These are phyloP conservation scores for Calonectria hongkongensis DNA, from an alignment of 2,329 filamentous ascomycete genomes.

Conservation along the genomic window DNA sequence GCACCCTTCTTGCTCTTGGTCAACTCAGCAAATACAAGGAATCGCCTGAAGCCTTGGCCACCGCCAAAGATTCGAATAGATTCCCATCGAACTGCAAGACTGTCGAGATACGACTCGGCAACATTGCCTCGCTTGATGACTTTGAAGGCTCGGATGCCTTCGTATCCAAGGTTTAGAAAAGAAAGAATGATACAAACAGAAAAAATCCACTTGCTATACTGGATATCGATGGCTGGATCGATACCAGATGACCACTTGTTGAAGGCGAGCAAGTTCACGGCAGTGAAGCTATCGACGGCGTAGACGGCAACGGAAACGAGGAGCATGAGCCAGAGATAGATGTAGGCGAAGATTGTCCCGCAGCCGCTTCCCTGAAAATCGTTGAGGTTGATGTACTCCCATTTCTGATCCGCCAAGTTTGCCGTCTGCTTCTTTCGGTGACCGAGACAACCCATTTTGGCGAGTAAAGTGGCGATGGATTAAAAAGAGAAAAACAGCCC, in stretches of 20 bases:
- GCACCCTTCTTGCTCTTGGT: constrained; percentile 94
- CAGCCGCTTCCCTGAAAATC: constrained; percentile 92
- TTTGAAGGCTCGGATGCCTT: constrained; percentile 85
- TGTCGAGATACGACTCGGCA: constrained; percentile 93
- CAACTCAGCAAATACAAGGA: constrained; percentile 92
- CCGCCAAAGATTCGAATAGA: constrained; percentile 81
- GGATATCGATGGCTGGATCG: constrained; percentile 83
- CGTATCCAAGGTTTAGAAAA: constrained; percentile 86
- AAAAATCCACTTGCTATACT: constrained; percentile 95
- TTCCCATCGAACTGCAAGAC: constrained; percentile 88
- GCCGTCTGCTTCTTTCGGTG: constrained; percentile 77
- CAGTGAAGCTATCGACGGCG: constrained; percentile 92
- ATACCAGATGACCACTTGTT: constrained; percentile 92
- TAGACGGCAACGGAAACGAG: constrained; percentile 89
- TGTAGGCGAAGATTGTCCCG: constrained; percentile 86
- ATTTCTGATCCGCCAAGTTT: constrained; percentile 89
- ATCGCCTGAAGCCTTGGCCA: constrained; percentile 89
- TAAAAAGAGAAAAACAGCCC: constrained; percentile 35
- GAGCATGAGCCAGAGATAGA: constrained; percentile 88
- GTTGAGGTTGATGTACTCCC: constrained; percentile 86
- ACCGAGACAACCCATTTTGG: constrained; percentile 80
- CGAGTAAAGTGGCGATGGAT: constrained; percentile 28
- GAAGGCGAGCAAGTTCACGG: constrained; percentile 92
- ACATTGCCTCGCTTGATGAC: constrained; percentile 91
- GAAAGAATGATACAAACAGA: constrained; percentile 93